Conservation (phyloP, 768 basidiomycete species). For the Xerocomus potaroensis region DNA sequence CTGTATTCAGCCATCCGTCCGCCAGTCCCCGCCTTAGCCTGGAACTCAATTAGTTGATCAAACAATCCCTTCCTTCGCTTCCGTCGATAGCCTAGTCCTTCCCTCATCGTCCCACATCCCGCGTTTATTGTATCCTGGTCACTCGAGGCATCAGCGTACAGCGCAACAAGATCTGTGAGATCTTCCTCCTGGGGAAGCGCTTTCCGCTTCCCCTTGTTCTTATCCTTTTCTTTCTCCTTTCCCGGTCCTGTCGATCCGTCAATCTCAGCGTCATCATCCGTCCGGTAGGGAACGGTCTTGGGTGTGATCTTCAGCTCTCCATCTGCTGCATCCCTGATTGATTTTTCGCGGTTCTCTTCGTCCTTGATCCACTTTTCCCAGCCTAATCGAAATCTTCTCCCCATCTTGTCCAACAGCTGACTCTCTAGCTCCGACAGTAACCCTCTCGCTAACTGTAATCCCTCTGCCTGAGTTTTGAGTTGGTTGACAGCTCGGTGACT, state of each 20-base stretch:
- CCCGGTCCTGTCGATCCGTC: conserved; percentile 36
- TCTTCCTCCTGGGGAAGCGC: conserved; percentile 48
- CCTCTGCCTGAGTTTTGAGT: conserved; percentile 66
- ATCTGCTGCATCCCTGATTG: conserved; percentile 57
- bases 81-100: conserved; percentile 61
- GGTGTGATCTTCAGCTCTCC: conserved; percentile 50
- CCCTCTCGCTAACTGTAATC: conserved; percentile 56
- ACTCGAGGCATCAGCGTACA: conserved; percentile 56
- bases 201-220: conserved; percentile 53
- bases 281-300: conserved; percentile 41
- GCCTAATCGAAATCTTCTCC: conserved; percentile 73
- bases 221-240: conserved; percentile 42
- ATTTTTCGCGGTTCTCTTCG: conserved; percentile 73
- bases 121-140: conserved; percentile 50
- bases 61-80: conserved; percentile 70
- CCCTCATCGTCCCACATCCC: conserved; percentile 57
- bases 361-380: conserved; percentile 93
- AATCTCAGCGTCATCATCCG: conserved; percentile 44
- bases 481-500: conserved; percentile 70
- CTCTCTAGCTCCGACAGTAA: conserved; percentile 58
- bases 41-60: conserved; percentile 71
- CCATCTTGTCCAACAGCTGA: conserved; percentile 72
- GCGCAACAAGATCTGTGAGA: conserved; percentile 55
- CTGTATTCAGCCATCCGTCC: conserved; percentile 88
- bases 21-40: conserved; percentile 87